phyloP scores from a whole-genome alignment of 208 protist genomes.

The Trypanosoma theileri region DNA sequence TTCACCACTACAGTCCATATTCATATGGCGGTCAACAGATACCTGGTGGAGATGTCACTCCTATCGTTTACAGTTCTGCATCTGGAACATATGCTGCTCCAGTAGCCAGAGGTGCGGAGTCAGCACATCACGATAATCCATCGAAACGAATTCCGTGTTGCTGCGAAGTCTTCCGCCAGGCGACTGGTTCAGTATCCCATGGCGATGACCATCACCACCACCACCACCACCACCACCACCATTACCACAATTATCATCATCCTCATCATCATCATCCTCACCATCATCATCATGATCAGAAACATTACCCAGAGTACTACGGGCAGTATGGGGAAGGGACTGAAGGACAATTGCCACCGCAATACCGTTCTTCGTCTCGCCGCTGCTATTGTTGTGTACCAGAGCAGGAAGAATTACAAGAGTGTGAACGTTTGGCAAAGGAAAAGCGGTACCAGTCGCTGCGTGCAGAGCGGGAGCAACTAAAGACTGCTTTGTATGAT shows the following conservation, averaged over 20 bases:
- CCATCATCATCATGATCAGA: neutral
- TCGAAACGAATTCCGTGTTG: conserved; percentile 44
- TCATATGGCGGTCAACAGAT: neutral
- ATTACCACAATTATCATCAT: neutral
- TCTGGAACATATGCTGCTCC: conserved; percentile 23
- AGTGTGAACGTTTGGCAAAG: conserved; percentile 53
- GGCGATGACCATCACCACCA: neutral
- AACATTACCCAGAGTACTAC: neutral
- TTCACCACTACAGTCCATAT: neutral
- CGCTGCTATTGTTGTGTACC: conserved; percentile 60
- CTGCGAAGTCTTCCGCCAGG: conserved; percentile 33
- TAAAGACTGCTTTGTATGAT: conserved; percentile 24
- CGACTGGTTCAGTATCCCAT: neutral
- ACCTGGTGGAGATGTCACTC: neutral
- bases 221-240: neutral
- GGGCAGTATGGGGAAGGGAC: neutral
- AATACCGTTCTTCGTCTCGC: conserved; percentile 11
- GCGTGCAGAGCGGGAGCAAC: conserved; percentile 38
- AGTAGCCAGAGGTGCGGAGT: neutral
- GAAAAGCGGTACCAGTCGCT: conserved; percentile 47
- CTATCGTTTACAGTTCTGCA: conserved; percentile 27
- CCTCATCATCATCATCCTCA: neutral
- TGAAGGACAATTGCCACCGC: neutral
- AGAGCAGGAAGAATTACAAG: conserved; percentile 56
- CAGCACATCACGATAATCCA: neutral